phyloP scores from a whole-genome alignment of 768 basidiomycete species.

The Arthromyces matolae region DNA sequence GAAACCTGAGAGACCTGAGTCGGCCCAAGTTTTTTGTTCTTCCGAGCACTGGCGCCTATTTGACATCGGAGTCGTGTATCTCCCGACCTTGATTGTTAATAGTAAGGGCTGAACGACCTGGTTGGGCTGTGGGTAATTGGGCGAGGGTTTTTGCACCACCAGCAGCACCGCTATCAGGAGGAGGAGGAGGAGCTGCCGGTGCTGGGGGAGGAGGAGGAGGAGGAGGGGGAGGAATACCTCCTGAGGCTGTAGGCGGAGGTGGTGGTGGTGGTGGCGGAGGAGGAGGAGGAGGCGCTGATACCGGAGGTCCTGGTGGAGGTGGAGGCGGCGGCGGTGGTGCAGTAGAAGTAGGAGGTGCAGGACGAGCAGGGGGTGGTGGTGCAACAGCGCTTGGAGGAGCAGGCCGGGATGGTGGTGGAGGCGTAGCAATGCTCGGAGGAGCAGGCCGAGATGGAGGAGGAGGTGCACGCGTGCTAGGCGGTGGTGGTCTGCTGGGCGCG shows the following conservation, averaged over 20 bases:
- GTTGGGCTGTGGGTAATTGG: too few relatives aligned
- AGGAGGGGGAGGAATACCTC: constrained; percentile 30
- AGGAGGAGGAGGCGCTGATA: constrained; percentile 29
- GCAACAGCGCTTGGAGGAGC: not conserved
- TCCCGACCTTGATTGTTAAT: too few relatives aligned
- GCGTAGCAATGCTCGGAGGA: constrained; percentile 15
- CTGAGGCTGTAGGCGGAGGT: constrained; percentile 34
- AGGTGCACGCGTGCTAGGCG: constrained; percentile 8
- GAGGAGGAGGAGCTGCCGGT: too few relatives aligned
- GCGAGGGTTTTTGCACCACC: too few relatives aligned
- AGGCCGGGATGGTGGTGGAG: constrained; percentile 17
- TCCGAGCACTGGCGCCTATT: too few relatives aligned
- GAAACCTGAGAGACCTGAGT: too few relatives aligned
- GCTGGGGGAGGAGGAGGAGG: constrained; percentile 35
- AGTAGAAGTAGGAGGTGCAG: constrained; percentile 21
- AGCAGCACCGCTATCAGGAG: too few relatives aligned
- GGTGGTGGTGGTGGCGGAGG: constrained; percentile 25
- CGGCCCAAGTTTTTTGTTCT: too few relatives aligned
- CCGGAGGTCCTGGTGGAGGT: constrained; percentile 31
- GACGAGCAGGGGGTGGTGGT: too few relatives aligned
- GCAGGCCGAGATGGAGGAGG: constrained; percentile 20
- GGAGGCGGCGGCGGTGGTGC: constrained; percentile 5
- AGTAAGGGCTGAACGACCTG: too few relatives aligned
- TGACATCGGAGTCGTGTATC: too few relatives aligned
- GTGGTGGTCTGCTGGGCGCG: not conserved